phyloP scores from a whole-genome alignment of 2,329 filamentous ascomycete genomes.

The Beauveria medogensis region DNA sequence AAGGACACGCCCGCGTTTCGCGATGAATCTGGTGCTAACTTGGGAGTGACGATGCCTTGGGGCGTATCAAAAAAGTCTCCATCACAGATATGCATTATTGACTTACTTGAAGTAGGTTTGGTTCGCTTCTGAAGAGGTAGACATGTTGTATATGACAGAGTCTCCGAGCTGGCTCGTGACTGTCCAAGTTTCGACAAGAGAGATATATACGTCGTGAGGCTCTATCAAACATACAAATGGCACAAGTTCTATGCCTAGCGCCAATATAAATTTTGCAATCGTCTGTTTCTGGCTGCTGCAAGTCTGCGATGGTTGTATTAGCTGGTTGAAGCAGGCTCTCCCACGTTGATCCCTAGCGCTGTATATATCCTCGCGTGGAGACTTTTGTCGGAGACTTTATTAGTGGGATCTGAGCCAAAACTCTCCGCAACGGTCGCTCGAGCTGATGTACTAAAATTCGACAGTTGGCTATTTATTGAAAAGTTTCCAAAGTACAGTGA shows the following conservation, averaged over 20 bases:
- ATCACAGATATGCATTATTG: background rate
- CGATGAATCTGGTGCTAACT: too few species aligned
- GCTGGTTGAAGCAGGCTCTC: background rate
- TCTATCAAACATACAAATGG: too few species aligned
- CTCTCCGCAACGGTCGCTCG: background rate
- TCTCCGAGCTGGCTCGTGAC: background rate
- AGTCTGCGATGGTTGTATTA: background rate
- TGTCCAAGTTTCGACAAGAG: background rate
- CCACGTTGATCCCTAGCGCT: background rate
- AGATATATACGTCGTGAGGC: too few species aligned
- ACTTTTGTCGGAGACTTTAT: slow-evolving; percentile 8
- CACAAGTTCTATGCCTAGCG: too few species aligned
- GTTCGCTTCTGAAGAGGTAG: slow-evolving; percentile 26
- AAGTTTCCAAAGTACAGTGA: background rate
- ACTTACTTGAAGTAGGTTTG: slow-evolving; percentile 37
- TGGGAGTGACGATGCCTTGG: background rate
- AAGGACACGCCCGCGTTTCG: too few species aligned
- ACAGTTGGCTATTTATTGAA: background rate
- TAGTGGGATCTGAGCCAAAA: background rate
- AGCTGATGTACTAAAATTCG: background rate
- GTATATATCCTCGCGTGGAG: slow-evolving; percentile 3
- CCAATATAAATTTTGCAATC: too few species aligned
- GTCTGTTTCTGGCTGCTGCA: background rate
- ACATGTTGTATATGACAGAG: slow-evolving; percentile 19
- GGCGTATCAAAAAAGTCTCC: background rate